Conservation (phyloP, 1,284 basidiomycete genomes). For the Rhizopogon hawkerae region DNA sequence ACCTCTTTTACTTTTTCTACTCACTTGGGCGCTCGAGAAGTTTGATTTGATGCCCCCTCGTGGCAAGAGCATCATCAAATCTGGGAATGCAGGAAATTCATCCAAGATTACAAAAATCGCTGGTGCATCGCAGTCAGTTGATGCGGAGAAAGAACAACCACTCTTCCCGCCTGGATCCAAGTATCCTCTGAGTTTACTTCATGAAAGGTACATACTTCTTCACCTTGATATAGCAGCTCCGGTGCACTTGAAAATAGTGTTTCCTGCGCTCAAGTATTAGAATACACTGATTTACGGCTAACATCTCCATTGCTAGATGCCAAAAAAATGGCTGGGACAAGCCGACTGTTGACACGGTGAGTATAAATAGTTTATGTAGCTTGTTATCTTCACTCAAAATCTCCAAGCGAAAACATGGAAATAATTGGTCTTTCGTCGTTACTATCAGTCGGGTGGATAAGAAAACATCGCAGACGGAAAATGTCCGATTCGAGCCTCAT, state of each 20-base stretch:
- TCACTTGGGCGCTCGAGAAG: background rate
- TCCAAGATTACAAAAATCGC: conserved; percentile 39
- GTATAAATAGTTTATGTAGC: conserved; percentile 14
- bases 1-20: background rate
- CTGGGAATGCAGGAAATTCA: conserved; percentile 80
- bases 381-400: conserved; percentile 4
- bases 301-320: conserved; percentile 41
- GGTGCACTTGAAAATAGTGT: background rate
- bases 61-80: conserved; percentile 74
- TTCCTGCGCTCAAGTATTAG: background rate
- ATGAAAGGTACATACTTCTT: conserved; percentile 51
- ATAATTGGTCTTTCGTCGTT: conserved; percentile 56
- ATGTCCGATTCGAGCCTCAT: conserved; percentile 66
- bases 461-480: conserved; percentile 62
- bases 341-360: conserved; percentile 64
- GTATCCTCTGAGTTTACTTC: conserved; percentile 65
- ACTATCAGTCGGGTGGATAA: conserved; percentile 57
- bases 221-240: background rate
- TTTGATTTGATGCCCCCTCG: conserved; percentile 52
- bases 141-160: conserved; percentile 31
- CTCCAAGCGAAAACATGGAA: conserved; percentile 35
- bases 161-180: conserved; percentile 80
- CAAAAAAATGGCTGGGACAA: conserved; percentile 84
- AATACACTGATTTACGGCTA: background rate
- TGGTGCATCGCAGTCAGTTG: conserved; percentile 22